A percentile compares a stretch with the other conserved stretches of the same genome.
phyloP scores from a whole-genome alignment of 768 basidiomycete genomes.

The Boletus eberwhitei region DNA sequence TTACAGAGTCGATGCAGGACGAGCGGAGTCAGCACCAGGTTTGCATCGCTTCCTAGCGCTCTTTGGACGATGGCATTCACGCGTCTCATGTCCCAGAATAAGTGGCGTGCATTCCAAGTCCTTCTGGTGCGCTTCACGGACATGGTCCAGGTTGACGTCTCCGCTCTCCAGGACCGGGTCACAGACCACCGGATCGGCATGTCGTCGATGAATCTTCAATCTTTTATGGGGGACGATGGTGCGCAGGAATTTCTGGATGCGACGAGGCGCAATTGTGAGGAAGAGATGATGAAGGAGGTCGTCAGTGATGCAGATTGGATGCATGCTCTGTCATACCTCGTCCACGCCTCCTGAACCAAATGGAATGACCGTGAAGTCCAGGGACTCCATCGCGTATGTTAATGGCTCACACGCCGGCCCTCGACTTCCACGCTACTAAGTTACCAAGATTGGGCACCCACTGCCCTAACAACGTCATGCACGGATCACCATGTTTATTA shows the following conservation, averaged over 20 bases:
- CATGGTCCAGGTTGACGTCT: not conserved
- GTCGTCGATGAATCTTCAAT: conserved; percentile 62
- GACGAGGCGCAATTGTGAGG: too few relatives aligned
- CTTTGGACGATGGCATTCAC: not conserved
- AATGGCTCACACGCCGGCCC: too few relatives aligned
- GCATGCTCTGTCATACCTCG: not conserved
- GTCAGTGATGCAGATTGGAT: conserved; percentile 26
- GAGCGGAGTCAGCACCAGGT: conserved; percentile 95
- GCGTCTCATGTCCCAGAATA: conserved; percentile 54
- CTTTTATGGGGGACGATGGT: conserved; percentile 65
- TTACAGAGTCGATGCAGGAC: conserved; percentile 97
- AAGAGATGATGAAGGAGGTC: conserved; percentile 52
- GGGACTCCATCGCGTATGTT: too few relatives aligned
- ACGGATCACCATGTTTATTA: too few relatives aligned
- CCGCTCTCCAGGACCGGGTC: conserved; percentile 64
- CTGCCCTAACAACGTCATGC: too few relatives aligned
- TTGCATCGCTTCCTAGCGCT: not conserved
- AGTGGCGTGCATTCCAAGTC: conserved; percentile 86
- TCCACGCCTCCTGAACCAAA: too few relatives aligned
- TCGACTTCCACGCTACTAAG: too few relatives aligned
- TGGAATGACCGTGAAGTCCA: too few relatives aligned
- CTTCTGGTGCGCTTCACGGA: conserved; percentile 57
- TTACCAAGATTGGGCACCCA: too few relatives aligned
- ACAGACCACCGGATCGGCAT: conserved; percentile 90
- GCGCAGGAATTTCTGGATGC: conserved; percentile 56